Percentiles rank a stretch among this genome's conserved stretches.
Conservation (phyloP, 306 rosid genomes). For the Quercus parvula region DNA sequence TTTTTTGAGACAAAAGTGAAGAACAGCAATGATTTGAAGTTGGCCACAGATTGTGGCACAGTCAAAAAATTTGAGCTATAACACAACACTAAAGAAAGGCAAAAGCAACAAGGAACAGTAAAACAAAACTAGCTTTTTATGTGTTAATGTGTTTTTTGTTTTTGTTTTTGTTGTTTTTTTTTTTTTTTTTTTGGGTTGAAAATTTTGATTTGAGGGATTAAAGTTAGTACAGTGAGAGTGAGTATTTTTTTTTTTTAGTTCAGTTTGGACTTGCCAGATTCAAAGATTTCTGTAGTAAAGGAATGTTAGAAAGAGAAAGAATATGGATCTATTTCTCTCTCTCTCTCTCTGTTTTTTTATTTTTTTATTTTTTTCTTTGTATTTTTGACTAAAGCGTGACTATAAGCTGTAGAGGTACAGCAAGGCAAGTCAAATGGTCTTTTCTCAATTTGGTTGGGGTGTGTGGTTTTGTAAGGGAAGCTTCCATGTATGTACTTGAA, state of each 20-base stretch:
- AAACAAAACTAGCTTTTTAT: conserved; percentile 21
- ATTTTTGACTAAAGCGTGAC: conserved; percentile 10
- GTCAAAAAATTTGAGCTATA: conserved; percentile 48
- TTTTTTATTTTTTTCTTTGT: neutral
- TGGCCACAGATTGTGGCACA: conserved; percentile 73
- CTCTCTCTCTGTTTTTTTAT: neutral
- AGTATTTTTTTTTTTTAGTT: neutral
- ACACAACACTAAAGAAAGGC: neutral
- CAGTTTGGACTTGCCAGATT: conserved; percentile 23
- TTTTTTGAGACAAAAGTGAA: conserved; percentile 77
- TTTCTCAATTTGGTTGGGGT: neutral
- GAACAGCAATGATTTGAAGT: conserved; percentile 64
- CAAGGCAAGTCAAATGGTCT: neutral
- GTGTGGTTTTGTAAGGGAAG: conserved; percentile 24
- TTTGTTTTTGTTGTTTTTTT: neutral
- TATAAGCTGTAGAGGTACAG: neutral
- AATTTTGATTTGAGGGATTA: conserved; percentile 20
- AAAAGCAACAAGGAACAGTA: conserved; percentile 21
- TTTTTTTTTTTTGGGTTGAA: neutral
- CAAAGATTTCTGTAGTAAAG: conserved; percentile 37
- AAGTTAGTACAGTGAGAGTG: conserved; percentile 23
- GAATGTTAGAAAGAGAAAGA: conserved; percentile 34
- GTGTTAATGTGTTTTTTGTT: too few species aligned
- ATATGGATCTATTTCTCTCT: conserved; percentile 12
- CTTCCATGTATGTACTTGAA: conserved; percentile 14